Evolutionary conservation across 2,329 filamentous ascomycete genomes (phyloP).

Genomic region (Talaromyces sp.): DNA sequence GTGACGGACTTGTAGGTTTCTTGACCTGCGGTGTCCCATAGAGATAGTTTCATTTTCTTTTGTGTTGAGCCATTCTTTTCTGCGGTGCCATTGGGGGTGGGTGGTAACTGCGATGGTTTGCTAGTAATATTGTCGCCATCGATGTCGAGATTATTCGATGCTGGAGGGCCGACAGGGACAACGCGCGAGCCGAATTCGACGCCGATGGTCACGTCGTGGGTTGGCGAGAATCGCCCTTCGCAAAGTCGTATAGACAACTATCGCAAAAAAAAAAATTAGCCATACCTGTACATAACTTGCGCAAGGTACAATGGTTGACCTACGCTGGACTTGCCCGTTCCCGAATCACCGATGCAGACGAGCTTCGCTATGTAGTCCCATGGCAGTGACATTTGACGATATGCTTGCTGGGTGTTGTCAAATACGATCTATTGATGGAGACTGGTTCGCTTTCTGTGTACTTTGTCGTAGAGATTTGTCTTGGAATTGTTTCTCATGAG

Average conservation of each 20-base stretch:
- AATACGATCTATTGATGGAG: neutral
- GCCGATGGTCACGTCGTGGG: conserved; percentile 96
- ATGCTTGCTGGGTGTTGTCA: neutral
- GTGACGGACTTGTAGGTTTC: conserved; percentile 98
- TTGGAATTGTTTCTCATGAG: neutral
- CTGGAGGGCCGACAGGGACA: conserved; percentile 83
- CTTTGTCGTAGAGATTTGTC: neutral
- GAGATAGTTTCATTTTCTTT: conserved; percentile 86
- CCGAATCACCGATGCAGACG: conserved; percentile 94
- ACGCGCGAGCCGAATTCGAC: conserved; percentile 95
- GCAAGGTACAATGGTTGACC: conserved; percentile 25
- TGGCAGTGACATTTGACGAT: conserved; percentile 51
- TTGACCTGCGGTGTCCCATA: conserved; percentile 96
- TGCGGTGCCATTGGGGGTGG: neutral
- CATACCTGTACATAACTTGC: too few relatives aligned
- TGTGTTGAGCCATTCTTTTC: conserved; percentile 40
- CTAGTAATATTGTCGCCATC: conserved; percentile 30
- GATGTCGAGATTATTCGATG: conserved; percentile 59
- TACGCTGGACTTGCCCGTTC: conserved; percentile 85
- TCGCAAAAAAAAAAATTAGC: conserved; percentile 10
- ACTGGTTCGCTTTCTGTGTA: neutral
- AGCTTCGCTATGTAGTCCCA: conserved; percentile 99
- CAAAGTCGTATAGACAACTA: conserved; percentile 91
- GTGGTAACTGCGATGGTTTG: neutral
- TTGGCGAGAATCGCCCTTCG: conserved; percentile 89